Evolutionary conservation across 139 green algal species (phyloP), one percentile per base, ranked within the genome.

Genomic region (Protoeuglena noctilucae): DNA sequence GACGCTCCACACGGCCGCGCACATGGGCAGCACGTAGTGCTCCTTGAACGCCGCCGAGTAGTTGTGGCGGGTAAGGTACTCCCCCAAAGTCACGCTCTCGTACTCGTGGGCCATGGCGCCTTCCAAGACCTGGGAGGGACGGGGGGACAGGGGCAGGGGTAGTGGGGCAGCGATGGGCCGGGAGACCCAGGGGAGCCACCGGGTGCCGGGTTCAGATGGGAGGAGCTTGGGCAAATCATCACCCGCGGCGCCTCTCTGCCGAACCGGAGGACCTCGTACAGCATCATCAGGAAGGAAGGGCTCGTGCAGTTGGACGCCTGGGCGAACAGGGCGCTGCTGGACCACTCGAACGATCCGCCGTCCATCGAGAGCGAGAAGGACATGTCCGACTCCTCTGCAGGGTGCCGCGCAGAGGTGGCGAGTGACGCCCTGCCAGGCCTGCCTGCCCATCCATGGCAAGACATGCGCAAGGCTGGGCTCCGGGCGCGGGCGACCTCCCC

Each of bases 1-100:
- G 26, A 92, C 81, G 56, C 78, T 93, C 89, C 89, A 97, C 4
- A 97, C 88, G 14, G 87, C 84, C 0, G 88, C 89, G 49, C 89
- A 97, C 87, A 97, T 96, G 40, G 89, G 89, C 50, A 92, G 56
- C 30, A 95, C 60, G 53, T 95, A 95, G 69, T 83, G 69, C 34
- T 79, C 48, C 0, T 48, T 64, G 69, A 96, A 94, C 24, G 45
- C 48, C 0, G 72, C 6, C 56, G 63, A 74, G 68, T 93, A 94
- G 2, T 67, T 25, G 26, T 82, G 40, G 22, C 55, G 18, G 1
- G 47, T 5, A 12, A 97, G 68, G 70, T 94, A 97, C 18, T 80
- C 28, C 1, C 79, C 82, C 28, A 95, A 63, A 0, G 76, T 81
- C 65, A 84, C 79, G 58, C 67, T 27, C 14, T 43, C 45, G 49